phyloP scores from a whole-genome alignment of 352 stramenopile genomes.

The Phytophthora meadii region DNA sequence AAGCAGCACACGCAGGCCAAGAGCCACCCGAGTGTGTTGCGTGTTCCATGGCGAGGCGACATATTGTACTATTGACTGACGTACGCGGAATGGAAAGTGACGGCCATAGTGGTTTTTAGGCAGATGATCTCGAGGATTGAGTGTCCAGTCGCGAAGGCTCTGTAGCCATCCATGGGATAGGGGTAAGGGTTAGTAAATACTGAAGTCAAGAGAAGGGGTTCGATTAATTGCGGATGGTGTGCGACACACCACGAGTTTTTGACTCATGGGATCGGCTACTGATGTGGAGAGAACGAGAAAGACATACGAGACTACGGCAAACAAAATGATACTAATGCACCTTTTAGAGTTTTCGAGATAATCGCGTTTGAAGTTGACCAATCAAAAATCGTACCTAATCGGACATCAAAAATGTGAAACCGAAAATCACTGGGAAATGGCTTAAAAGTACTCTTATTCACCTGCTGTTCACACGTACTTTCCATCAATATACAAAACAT shows the following conservation, averaged over 20 bases:
- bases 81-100: conserved; percentile 15
- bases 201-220: conserved; percentile 10
- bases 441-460: too few relatives aligned
- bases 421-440: too few relatives aligned
- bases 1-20: conserved; percentile 52
- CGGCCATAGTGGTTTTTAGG: too few relatives aligned
- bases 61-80: neutral
- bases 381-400: too few relatives aligned
- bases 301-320: too few relatives aligned
- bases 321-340: too few relatives aligned
- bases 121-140: conserved; percentile 2
- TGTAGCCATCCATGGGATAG: conserved; percentile 3
- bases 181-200: neutral
- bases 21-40: conserved; percentile 39
- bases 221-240: conserved; percentile 19
- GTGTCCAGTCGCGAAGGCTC: conserved; percentile 1
- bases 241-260: conserved; percentile 5
- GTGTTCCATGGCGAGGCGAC: conserved; percentile 7
- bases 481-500: too few relatives aligned
- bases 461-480: too few relatives aligned
- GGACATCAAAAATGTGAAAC: too few relatives aligned
- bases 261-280: neutral
- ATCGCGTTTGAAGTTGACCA: too few relatives aligned
- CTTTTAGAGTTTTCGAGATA: too few relatives aligned
- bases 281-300: conserved; percentile 3